phyloP scores from a whole-genome alignment of 2,329 filamentous ascomycete genomes.

The Onygenales sp. region DNA sequence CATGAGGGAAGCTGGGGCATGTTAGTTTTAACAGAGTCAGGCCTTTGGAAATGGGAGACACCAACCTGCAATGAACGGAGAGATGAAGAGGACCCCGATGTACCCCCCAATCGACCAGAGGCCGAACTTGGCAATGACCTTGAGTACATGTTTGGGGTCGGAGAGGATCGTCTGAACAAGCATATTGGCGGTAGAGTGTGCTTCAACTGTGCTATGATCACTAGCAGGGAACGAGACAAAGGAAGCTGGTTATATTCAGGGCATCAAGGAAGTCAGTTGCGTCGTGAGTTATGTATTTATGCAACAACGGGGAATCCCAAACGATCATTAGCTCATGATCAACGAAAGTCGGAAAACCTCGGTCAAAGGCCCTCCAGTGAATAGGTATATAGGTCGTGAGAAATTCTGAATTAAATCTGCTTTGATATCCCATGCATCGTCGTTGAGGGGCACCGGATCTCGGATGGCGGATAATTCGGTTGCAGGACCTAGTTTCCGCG shows the following conservation, averaged over 20 bases:
- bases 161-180: not conserved
- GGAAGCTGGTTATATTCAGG: too few species aligned
- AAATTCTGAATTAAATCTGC: too few species aligned
- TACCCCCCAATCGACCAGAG: not conserved
- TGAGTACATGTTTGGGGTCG: not conserved
- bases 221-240: not conserved
- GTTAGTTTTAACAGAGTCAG: not conserved
- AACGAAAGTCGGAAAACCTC: too few species aligned
- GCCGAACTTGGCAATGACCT: not conserved
- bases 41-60: not conserved
- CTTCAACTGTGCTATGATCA: not conserved
- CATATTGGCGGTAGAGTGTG: not conserved
- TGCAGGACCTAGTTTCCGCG: not conserved
- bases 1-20: not conserved
- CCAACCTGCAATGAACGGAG: not conserved
- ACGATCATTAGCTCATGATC: too few species aligned
- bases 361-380: too few species aligned
- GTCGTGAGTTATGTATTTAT: too few species aligned
- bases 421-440: not conserved
- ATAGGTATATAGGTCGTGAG: too few species aligned
- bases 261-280: too few species aligned
- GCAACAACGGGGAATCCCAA: too few species aligned
- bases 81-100: not conserved
- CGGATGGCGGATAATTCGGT: not conserved
- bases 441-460: not conserved